phyloP scores from a whole-genome alignment of 331 rosid species.

The Pyrus hybrid region DNA sequence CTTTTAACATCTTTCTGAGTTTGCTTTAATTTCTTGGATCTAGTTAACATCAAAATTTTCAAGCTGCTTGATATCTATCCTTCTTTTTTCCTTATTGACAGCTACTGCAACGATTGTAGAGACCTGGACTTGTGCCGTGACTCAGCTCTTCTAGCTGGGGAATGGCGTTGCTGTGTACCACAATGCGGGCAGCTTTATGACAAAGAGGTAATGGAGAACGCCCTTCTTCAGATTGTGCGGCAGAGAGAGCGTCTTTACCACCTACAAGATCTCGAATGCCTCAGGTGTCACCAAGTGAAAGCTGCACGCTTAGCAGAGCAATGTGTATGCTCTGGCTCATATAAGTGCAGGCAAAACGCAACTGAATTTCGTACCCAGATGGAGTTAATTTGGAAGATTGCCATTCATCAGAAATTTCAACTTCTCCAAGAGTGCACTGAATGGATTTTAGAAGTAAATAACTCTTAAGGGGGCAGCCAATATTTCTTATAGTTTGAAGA shows the following conservation, averaged over 20 bases:
- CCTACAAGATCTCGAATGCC: conserved; percentile 44
- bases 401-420: conserved; percentile 69
- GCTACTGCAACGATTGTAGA: conserved; percentile 56
- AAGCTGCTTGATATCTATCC: background rate
- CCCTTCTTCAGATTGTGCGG: conserved; percentile 50
- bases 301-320: conserved; percentile 85
- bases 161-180: conserved; percentile 81
- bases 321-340: conserved; percentile 78
- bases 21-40: background rate
- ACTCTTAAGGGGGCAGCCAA: background rate
- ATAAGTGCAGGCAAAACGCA: conserved; percentile 60
- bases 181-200: conserved; percentile 92
- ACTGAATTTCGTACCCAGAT: conserved; percentile 44
- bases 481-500: background rate
- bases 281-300: conserved; percentile 61
- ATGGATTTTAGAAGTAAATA: conserved; percentile 57
- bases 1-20: background rate
- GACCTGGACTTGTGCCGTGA: conserved; percentile 52
- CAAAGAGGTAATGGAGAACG: conserved; percentile 66
- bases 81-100: conserved; percentile 2
- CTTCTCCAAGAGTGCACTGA: conserved; percentile 72
- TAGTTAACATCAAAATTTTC: background rate
- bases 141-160: conserved; percentile 38
- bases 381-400: conserved; percentile 56
- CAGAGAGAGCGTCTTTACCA: conserved; percentile 57